Base-by-base conservation (phyloP, 108 stramenopile species). In the Skeletonema grethae region DNA sequence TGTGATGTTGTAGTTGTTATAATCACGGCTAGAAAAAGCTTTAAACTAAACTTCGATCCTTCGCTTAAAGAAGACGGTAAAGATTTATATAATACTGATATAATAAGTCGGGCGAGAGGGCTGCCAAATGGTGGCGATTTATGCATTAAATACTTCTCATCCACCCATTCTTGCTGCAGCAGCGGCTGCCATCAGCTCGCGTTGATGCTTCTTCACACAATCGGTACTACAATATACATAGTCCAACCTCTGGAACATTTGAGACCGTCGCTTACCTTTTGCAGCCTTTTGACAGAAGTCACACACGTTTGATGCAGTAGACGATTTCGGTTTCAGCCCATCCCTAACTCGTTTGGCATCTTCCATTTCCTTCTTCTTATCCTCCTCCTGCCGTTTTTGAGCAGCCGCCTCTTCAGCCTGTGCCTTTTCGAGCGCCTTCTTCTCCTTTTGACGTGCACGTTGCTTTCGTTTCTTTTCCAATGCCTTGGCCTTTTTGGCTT, bases 181-280 rank as follows among this genome's bases (percentile, higher is more conserved):
- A 35, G 95, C 95, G 8, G 85, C 80, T 5, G 93, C 95, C 83
- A 84, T 90, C 18, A 93, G 69, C 67, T 93, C 95, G n/a, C 95
- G 77, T 70, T 94, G 93, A 84, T 96, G 95, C 59, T 87, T 85
- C 61, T 87, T 78, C 18, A 94, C 92, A 62, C 95, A 96, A 8
- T 92, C 91, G 15, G 89, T 81, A 64, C 76, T 84, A 67, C 95
- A 96, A 69, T 94, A 96, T 15, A 64, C 66, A 60, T 86, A 96
- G 7, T 91, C 88, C n/a, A 94, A 68, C 57, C 93, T 84, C 36
- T 78, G 65, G 58, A 93, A 93, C 90, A 92, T 90, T 56, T 89
- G 75, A 12, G 76, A 85, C 61, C 82, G 69, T 62, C 85, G 66
- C 58, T 84, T 84, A 12, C 87, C 88, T 66, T 81, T 87, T 59